A percentile compares a stretch with the other conserved stretches of the same genome.
phyloP scores from a whole-genome alignment of 2,329 filamentous ascomycete genomes.

The Penicillium thymicola region DNA sequence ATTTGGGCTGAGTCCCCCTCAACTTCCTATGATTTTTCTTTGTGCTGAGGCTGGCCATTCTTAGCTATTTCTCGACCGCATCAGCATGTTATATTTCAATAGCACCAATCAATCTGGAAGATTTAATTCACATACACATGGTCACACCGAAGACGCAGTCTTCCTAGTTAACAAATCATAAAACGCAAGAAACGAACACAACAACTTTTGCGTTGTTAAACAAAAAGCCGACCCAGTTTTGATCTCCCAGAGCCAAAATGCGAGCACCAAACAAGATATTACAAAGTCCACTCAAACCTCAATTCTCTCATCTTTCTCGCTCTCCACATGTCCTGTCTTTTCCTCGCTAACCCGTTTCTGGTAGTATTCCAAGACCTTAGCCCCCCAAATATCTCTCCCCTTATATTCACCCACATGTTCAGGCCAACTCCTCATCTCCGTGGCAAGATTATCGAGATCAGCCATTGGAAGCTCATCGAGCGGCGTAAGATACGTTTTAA shows the following conservation, averaged over 20 bases:
- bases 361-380: conserved; percentile 38
- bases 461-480: conserved; percentile 41
- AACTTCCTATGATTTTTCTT: neutral
- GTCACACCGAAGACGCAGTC: neutral
- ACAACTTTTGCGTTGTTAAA: conserved; percentile 6
- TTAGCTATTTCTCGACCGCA: neutral
- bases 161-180: neutral
- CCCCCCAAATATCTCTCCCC: conserved; percentile 45
- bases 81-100: neutral
- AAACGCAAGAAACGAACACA: neutral
- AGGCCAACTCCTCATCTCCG: conserved; percentile 47
- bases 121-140: neutral
- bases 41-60: neutral
- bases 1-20: neutral
- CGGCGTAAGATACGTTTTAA: conserved; percentile 47
- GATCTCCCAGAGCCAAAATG: conserved; percentile 3
- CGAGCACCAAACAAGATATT: neutral
- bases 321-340: neutral
- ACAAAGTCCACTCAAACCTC: conserved; percentile 8
- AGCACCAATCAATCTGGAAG: neutral
- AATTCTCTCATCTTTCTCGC: conserved; percentile 9
- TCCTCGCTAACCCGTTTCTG: conserved; percentile 21
- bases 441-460: conserved; percentile 43
- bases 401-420: conserved; percentile 46
- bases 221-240: conserved; percentile 11